Base-by-base conservation (phyloP, 2,329 filamentous ascomycete genomes). In the Allantophomopsis lycopodina region DNA sequence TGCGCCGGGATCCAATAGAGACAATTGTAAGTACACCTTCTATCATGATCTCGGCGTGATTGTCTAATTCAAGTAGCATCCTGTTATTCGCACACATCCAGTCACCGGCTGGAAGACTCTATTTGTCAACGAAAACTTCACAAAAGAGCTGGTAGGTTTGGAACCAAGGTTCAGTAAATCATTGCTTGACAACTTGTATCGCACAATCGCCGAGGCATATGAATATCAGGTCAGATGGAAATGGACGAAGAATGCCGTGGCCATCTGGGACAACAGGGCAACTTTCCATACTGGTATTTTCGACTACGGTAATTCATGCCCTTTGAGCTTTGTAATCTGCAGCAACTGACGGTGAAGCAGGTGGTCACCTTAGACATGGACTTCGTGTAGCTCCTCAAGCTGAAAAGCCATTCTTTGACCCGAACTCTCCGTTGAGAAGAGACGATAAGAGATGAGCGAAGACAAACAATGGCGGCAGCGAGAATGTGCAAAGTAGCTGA, bases 141-240 rank as follows among this genome's bases (percentile, higher is more conserved):
- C 68, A 0, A 64, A 63, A 8, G 65, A 69, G 48, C 55, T 71
- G 10, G 68, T 69, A 41, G 66, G 65, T 41, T 48, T 53, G 5
- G 66, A 71, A 46, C 65, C 62, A 64, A 66, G 48, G 58, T 59
- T 49, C 48, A 68, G 4, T 50, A 65, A 68, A 48, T 59, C 60
- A 50, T 48, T 68, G 4, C 51, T 68, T 0, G 61, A 66, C 37
- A 67, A 69, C 41, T 61, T 68, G 36, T 43, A 51, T 3, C 60
- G 60, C 37, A 65, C 69, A 44, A 60, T 69, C 20, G 65, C 68
- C 45, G 61, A 63, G 0, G 65, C 64, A 1, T 65, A 69, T 37
- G 68, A 70, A 44, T 65, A 68, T 45, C 58, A 58, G 17, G 65
- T 70, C 5, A 54, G 66, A 2, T 69, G 64, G 59, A 69, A 66